Percentiles rank a stretch among this genome's conserved stretches.
These are phyloP conservation scores for Carpinus viminea DNA, from an alignment of 306 rosid genomes.

Conservation along the genomic window DNA sequence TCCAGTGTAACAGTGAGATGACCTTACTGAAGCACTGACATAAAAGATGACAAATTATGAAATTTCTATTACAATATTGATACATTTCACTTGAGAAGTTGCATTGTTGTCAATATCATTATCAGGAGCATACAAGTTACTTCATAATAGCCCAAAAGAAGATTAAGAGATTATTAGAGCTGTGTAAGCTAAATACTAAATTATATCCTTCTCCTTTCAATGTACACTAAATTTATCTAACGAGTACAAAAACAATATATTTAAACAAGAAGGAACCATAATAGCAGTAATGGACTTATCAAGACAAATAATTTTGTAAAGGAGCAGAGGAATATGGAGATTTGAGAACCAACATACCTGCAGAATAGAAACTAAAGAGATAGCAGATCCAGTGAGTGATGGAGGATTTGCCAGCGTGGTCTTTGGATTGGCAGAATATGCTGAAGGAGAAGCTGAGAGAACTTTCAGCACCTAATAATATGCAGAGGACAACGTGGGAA, in stretches of 20 bases:
- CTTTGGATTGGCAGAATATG: conserved; percentile 86
- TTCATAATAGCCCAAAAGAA: background rate
- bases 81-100: background rate
- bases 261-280: conserved; percentile 11
- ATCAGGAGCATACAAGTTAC: background rate
- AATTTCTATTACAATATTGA: background rate
- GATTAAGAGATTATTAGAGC: background rate
- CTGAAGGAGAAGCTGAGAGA: conserved; percentile 88
- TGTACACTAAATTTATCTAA: background rate
- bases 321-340: conserved; percentile 18
- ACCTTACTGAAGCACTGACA: background rate
- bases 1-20: background rate
- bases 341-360: conserved; percentile 50
- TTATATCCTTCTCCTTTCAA: background rate
- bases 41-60: background rate
- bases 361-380: conserved; percentile 82
- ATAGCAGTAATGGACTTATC: background rate
- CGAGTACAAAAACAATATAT: background rate
- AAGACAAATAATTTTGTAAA: conserved; percentile 3
- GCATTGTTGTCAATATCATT: background rate
- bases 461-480: conserved; percentile 75
- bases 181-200: background rate
- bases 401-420: conserved; percentile 87
- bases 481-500: conserved; percentile 4
- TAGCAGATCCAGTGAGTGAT: conserved; percentile 77